Evolutionary conservation across 106 monocot species (phyloP).

Genomic region (Apostasia ramifera): DNA sequence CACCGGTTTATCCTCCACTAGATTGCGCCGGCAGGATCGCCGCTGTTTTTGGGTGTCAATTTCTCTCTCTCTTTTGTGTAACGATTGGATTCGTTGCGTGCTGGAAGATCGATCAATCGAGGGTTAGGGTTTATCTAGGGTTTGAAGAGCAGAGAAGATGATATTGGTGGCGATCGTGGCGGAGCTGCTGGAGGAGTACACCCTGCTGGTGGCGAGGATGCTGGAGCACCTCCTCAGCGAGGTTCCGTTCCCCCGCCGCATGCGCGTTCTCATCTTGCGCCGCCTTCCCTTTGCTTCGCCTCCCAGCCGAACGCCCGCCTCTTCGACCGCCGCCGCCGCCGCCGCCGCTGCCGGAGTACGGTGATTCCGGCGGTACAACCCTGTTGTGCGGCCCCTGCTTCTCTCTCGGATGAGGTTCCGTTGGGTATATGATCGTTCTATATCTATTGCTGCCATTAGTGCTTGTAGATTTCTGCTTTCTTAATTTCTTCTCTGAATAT

Average conservation of each 20-base stretch:
- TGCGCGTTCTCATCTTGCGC: constrained; percentile 54
- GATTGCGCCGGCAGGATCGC: no score
- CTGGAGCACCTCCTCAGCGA: constrained; percentile 54
- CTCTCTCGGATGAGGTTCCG: no score
- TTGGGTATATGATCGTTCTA: no score
- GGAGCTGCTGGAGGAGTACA: constrained; percentile 71
- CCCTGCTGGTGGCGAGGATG: constrained; percentile 52
- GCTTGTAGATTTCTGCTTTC: no score
- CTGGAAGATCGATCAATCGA: background rate
- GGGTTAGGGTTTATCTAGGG: constrained; percentile 1
- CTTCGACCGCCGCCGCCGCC: no score
- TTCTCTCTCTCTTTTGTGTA: no score
- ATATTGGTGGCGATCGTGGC: constrained; percentile 57
- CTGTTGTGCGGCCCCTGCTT: no score
- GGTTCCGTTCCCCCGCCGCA: constrained; percentile 53
- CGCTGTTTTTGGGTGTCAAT: no score
- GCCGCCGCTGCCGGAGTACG: background rate
- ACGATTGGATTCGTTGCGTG: background rate
- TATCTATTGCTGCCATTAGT: no score
- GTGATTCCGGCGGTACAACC: background rate
- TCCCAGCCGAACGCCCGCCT: background rate
- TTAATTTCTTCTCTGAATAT: no score
- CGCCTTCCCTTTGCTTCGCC: constrained; percentile 45
- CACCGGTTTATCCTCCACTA: no score
- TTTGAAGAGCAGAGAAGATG: constrained; percentile 20